Evolutionary conservation across 371 early-diverging fungal species (phyloP).

Genomic region (Nematocida ironsii): DNA sequence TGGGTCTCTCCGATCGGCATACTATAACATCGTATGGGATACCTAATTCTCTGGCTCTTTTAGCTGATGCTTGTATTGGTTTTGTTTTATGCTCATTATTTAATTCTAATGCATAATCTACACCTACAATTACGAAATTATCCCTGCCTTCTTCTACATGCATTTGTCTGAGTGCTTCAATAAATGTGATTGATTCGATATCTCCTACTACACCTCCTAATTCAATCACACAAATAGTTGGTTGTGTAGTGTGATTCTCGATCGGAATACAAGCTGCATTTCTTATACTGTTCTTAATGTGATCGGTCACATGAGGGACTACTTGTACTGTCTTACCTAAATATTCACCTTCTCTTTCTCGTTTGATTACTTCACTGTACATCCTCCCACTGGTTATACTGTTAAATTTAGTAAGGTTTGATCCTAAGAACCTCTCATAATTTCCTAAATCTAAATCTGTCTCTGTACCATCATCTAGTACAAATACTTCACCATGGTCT

Average conservation of each 20-base stretch:
- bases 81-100: conserved; percentile 98
- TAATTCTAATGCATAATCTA: conserved; percentile 89
- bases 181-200: conserved; percentile 92
- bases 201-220: conserved; percentile 97
- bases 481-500: conserved; percentile 96
- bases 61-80: conserved; percentile 88
- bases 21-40: conserved; percentile 92
- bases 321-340: conserved; percentile 96
- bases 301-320: conserved; percentile 92
- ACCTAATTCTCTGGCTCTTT: conserved; percentile 87
- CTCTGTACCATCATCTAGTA: conserved; percentile 96
- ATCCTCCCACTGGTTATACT: conserved; percentile 97
- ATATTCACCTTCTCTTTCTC: conserved; percentile 86
- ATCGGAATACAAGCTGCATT: conserved; percentile 77
- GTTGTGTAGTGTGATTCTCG: conserved; percentile 71
- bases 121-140: conserved; percentile 90
- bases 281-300: conserved; percentile 91
- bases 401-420: conserved; percentile 85
- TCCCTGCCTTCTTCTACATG: conserved; percentile 91
- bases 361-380: conserved; percentile 86
- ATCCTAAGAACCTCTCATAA: conserved; percentile 93
- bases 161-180: conserved; percentile 97
- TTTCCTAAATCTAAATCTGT: conserved; percentile 97
- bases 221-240: conserved; percentile 96
- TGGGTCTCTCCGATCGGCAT: conserved; percentile 79